Conservation (phyloP, 441 rosid genomes). For the Aquilaria agallochum region DNA sequence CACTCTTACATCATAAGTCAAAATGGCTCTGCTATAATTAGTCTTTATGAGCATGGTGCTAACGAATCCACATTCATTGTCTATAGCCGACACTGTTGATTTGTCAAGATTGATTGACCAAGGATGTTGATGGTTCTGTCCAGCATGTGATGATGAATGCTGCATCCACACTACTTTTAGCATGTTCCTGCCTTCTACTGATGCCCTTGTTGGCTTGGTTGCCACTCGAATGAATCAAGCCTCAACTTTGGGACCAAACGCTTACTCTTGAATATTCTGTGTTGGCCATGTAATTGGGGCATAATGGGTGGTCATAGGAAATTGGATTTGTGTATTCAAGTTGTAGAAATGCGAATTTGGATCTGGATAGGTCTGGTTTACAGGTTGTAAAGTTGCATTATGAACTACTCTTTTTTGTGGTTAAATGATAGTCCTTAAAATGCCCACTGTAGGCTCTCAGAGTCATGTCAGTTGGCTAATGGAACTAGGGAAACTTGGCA, state of each 20-base stretch:
- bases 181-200: constrained; percentile 55
- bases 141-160: constrained; percentile 73
- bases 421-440: constrained; percentile 60
- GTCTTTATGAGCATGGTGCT: constrained; percentile 73
- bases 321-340: constrained; percentile 30
- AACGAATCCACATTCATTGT: constrained; percentile 80
- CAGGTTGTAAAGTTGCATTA: constrained; percentile 40
- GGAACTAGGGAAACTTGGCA: constrained; percentile 49
- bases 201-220: constrained; percentile 39
- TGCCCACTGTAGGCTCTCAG: constrained; percentile 64
- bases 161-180: constrained; percentile 76
- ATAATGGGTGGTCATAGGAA: constrained; percentile 22
- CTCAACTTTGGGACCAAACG: constrained; percentile 65
- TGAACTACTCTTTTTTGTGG: constrained; percentile 58
- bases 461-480: constrained; percentile 71
- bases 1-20: constrained; percentile 49
- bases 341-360: constrained; percentile 21
- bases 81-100: constrained; percentile 59
- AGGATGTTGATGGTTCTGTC: constrained; percentile 55
- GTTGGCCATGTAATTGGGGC: constrained; percentile 71
- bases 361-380: constrained; percentile 39
- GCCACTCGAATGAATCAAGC: constrained; percentile 50
- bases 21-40: constrained; percentile 59
- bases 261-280: constrained; percentile 67
- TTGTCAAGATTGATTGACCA: constrained; percentile 83